Evolutionary conservation across 2,329 filamentous ascomycete genomes (phyloP), one percentile per base, ranked within the genome.

Genomic region (Plenodomus lindquistii): DNA sequence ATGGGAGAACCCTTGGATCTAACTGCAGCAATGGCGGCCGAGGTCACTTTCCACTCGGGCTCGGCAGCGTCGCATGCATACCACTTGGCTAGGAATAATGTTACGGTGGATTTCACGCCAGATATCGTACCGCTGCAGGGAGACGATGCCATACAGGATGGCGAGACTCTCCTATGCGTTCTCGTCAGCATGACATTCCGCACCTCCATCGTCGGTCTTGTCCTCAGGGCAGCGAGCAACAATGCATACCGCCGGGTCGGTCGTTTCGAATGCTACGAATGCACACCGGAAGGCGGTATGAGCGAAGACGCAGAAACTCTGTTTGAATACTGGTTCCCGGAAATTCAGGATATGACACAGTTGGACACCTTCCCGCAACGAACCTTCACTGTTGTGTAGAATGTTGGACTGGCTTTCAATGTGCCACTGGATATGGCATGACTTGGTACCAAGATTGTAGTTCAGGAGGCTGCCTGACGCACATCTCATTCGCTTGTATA

Each of bases 151-250:
- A 39, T 70, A 1, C 50, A 48, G 16, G 45, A 62, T 21, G 67
- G 67, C 18, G 66, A 70, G n/a, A 63, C 48, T 6, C 65, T 72
- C 6, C 44, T 65, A 1, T 69, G 66, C 41, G 61, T 68, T 4
- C 52, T 72, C 11, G 58, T 69, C 7, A 67, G 67, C 60, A 72
- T 72, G 69, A 70, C 69, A 3, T 72, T 63, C 46, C 64, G 69
- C 4, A 66, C 65, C 1, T 71, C 67, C 0, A 66, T 72, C 34
- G 60, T 69, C 15, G 69, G 69, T 2, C 43, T 72, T 7, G 61
- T 72, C 0, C 55, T 72, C 22, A 67, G 69, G 39, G 49, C 47
- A 3, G 46, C 50, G 2, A 55, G 46, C 2, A 57, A 50, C 13
- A 59, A 63, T 20, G 47, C 52, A 6, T 70, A 69, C 37, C 66